Percentiles rank a stretch among this genome's conserved stretches.
Evolutionary conservation across 2,329 filamentous ascomycete species (phyloP).

Genomic region (Talaromyces sp.): DNA sequence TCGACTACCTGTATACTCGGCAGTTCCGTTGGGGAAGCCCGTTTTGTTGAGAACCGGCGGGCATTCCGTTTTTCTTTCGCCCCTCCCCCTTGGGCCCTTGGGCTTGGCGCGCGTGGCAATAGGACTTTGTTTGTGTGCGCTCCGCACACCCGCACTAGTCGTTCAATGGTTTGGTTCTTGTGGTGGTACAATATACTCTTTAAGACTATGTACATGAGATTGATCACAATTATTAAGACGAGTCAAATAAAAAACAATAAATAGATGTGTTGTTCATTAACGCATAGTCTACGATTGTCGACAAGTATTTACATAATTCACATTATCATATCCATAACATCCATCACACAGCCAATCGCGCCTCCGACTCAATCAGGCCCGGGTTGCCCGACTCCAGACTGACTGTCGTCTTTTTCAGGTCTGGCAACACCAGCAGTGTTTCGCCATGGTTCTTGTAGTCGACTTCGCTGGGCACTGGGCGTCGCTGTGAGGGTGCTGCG

Average conservation of each 20-base stretch:
- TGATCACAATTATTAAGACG: not conserved
- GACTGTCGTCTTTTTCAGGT: conserved; percentile 67
- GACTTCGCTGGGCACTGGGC: conserved; percentile 61
- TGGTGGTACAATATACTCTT: not conserved
- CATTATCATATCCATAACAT: not conserved
- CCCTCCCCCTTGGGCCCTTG: not conserved
- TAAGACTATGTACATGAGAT: not conserved
- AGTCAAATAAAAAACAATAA: too few relatives aligned
- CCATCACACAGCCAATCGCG: conserved; percentile 1
- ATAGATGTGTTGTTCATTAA: not conserved
- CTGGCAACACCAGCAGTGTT: conserved; percentile 67
- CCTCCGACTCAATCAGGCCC: conserved; percentile 11
- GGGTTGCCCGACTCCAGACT: conserved; percentile 25
- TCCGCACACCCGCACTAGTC: too few relatives aligned
- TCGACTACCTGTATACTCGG: too few relatives aligned
- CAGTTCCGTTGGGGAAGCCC: not conserved
- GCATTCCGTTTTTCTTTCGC: not conserved
- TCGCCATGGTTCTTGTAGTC: conserved; percentile 75
- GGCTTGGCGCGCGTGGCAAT: not conserved
- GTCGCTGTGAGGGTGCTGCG: conserved; percentile 18
- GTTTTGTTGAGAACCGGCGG: not conserved
- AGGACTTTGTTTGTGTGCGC: not conserved
- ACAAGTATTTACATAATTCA: not conserved
- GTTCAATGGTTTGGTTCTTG: too few relatives aligned
- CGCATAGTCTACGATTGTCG: not conserved